A percentile compares a stretch with the other conserved stretches of the same genome.
Conservation (phyloP, 2,329 filamentous ascomycete species). For the Fonsecaea erecta region DNA sequence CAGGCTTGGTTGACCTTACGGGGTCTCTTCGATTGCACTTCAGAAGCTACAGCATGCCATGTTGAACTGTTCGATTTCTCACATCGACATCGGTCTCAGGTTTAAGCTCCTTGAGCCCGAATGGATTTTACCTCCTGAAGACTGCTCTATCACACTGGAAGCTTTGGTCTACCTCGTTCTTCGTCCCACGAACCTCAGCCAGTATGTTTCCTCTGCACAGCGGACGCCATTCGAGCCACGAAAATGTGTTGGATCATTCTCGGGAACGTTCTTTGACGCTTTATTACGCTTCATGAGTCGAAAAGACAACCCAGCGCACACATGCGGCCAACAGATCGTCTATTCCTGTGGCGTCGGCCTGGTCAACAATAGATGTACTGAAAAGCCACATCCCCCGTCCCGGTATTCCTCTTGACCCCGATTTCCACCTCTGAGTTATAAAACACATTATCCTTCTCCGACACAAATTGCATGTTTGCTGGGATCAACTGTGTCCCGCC, state of each 20-base stretch:
- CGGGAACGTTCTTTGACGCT: neutral
- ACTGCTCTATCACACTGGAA: neutral
- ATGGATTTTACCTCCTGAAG: neutral
- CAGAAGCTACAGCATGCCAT: neutral
- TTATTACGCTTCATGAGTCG: neutral
- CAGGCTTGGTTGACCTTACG: slow-evolving; percentile 60
- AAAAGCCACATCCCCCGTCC: slow-evolving; percentile 1
- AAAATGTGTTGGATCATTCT: neutral
- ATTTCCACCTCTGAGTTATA: slow-evolving; percentile 17
- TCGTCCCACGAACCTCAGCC: neutral
- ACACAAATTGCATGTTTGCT: slow-evolving; percentile 21
- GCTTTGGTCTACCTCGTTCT: neutral
- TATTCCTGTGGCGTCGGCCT: neutral
- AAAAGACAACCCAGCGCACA: neutral
- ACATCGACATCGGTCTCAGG: neutral
- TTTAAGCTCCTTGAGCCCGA: neutral
- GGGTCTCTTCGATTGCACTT: neutral
- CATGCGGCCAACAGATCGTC: neutral
- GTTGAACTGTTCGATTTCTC: neutral
- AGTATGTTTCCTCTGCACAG: neutral
- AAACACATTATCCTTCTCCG: slow-evolving; percentile 17
- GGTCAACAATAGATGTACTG: slow-evolving; percentile 29
- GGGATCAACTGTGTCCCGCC: slow-evolving; percentile 19
- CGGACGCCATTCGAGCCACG: neutral
- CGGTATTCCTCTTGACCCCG: slow-evolving; percentile 17